These are phyloP conservation scores for Coemansia umbellata DNA, from an alignment of 192 early-diverging fungal genomes.

Conservation along the genomic window DNA sequence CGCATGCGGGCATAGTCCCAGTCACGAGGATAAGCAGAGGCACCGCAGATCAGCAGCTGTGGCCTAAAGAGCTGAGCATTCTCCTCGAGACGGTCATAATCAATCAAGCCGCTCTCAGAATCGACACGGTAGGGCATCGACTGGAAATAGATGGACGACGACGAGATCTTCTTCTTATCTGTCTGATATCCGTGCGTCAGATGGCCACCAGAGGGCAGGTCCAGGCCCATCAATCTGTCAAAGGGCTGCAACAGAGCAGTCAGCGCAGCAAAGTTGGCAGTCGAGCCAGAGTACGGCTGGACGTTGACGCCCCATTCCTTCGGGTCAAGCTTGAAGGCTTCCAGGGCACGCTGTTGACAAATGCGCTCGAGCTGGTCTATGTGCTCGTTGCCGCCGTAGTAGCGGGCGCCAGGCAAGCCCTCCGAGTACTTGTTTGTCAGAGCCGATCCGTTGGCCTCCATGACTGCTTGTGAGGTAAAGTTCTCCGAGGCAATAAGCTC, in stretches of 20 bases:
- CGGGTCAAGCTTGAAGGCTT: constrained; percentile 84
- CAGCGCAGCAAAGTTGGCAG: constrained; percentile 98
- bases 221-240: constrained; percentile 99
- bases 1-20: constrained; percentile 97
- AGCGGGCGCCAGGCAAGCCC: constrained; percentile 97
- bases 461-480: constrained; percentile 99
- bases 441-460: constrained; percentile 99
- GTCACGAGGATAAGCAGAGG: constrained; percentile 96
- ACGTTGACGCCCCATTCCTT: constrained; percentile 99
- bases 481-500: constrained; percentile 99
- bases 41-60: constrained; percentile 98
- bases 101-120: constrained; percentile 78
- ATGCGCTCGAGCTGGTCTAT: constrained; percentile 94
- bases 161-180: constrained; percentile 99
- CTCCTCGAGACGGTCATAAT: constrained; percentile 92
- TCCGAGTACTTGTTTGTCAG: constrained; percentile 99
- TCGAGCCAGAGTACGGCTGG: constrained; percentile 98
- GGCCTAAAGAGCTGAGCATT: constrained; percentile 95
- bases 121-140: constrained; percentile 98
- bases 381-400: constrained; percentile 99
- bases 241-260: constrained; percentile 94
- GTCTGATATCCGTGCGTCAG: constrained; percentile 99
- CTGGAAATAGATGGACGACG: constrained; percentile 99
- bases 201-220: constrained; percentile 99
- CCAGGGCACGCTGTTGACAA: constrained; percentile 93